Base-by-base conservation (phyloP, 2,329 filamentous ascomycete species). In the Calonectria honghensis region DNA sequence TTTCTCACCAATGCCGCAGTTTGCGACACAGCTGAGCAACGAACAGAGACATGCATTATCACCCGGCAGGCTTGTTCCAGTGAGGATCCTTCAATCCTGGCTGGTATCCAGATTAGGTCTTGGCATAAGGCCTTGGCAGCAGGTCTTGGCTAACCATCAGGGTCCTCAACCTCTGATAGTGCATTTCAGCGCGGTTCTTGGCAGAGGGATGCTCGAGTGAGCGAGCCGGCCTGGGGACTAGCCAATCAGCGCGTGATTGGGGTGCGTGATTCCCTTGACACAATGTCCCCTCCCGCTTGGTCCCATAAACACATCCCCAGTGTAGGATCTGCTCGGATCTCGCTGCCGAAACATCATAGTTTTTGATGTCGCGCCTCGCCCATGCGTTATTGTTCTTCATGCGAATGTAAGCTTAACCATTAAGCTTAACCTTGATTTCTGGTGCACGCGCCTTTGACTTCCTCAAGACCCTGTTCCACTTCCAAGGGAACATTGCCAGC, bases 121-220 rank as follows among this genome's bases (percentile, higher is more conserved):
- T 72, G 70, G 52, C 63, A 59, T 29, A 61, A 72, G 61, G 69
- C 20, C 27, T 59, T 32, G n/a, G 73, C 68, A 32, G 31, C 31
- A 32, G 31, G 31, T 32, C 31, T 32, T 32, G 31, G 31, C 31
- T 32, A 32, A 9, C 31, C 31, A 32, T 32, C 31, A 32, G 31
- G 31, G 31, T 32, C 31, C 31, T 37, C 50, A 27, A 54, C 66
- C 50, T 51, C 35, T 29, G 39, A 35, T 52, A 32, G 31, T 54
- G 27, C 54, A 75, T 39, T 63, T 67, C 14, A 68, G 39, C 54
- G 70, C 39, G 63, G 41, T 35, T 39, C 70, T 80, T 73, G 74
- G 74, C 64, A 75, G 41, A 73, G 35, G 51, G 27, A 31, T 39
- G 29, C 51, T 48, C 20, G 41, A 59, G 45, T 41, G 45, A 45